Percentiles rank a stretch among this genome's conserved stretches.
phyloP scores from a whole-genome alignment of 2,329 filamentous ascomycete genomes.

The Colletotrichum melonis region DNA sequence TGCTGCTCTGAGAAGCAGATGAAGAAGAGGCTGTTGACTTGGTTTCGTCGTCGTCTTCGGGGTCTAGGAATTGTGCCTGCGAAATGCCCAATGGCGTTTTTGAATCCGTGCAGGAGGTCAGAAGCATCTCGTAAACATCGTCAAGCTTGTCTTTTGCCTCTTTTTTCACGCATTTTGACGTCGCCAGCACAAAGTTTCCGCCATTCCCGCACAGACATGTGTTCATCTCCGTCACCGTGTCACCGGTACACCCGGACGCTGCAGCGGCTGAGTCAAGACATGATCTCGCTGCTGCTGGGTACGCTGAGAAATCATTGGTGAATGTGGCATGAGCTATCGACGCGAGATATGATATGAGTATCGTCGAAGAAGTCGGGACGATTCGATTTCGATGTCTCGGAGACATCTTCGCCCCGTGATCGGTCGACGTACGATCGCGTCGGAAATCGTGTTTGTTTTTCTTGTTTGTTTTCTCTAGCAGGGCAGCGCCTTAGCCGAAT shows the following conservation, averaged over 20 bases:
- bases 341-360: slow-evolving; percentile 26
- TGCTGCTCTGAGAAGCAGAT: background rate
- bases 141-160: slow-evolving; percentile 49
- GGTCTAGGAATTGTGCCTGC: slow-evolving; percentile 53
- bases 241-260: slow-evolving; percentile 26
- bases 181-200: slow-evolving; percentile 59
- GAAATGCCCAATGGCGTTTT: slow-evolving; percentile 56
- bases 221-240: slow-evolving; percentile 29
- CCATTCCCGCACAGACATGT: slow-evolving; percentile 30
- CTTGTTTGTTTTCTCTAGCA: slow-evolving; percentile 11
- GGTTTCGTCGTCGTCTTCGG: slow-evolving; percentile 30
- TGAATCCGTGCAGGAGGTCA: slow-evolving; percentile 55
- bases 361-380: slow-evolving; percentile 15
- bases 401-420: slow-evolving; percentile 20
- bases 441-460: background rate
- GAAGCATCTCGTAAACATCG: slow-evolving; percentile 56
- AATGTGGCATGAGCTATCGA: slow-evolving; percentile 8
- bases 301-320: slow-evolving; percentile 28
- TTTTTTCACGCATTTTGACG: slow-evolving; percentile 58
- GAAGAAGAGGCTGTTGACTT: background rate
- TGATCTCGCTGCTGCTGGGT: slow-evolving; percentile 13
- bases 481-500: background rate
- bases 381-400: slow-evolving; percentile 19
- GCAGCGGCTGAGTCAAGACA: slow-evolving; percentile 22
- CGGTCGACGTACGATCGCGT: slow-evolving; percentile 21